A percentile compares a stretch with the other conserved stretches of the same genome.
phyloP scores from a whole-genome alignment of 139 green algal genomes.

The Picochlorum sp. region DNA sequence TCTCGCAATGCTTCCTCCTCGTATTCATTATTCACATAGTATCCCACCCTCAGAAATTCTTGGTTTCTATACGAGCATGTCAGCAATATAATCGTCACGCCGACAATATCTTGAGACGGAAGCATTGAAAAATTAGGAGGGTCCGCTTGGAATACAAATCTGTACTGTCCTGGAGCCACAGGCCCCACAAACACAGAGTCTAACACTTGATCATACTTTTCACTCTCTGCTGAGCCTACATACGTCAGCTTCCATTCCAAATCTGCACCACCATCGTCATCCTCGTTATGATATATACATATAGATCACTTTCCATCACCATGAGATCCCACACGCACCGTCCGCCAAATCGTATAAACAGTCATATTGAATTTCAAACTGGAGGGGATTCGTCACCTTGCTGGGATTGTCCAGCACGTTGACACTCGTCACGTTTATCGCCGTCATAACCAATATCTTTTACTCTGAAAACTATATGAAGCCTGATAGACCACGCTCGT shows the following conservation, averaged over 20 bases:
- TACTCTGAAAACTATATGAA: not conserved
- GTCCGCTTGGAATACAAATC: conserved; percentile 84
- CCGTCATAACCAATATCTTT: conserved; percentile 59
- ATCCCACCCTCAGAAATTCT: conserved; percentile 86
- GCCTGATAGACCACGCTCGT: too few relatives aligned
- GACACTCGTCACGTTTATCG: conserved; percentile 76
- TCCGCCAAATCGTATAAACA: conserved; percentile 66
- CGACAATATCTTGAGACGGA: conserved; percentile 71
- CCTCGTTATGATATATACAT: not conserved
- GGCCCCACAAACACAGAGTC: conserved; percentile 89
- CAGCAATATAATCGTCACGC: conserved; percentile 90
- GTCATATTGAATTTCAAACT: conserved; percentile 96
- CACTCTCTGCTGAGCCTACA: conserved; percentile 86
- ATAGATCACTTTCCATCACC: not conserved
- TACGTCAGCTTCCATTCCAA: conserved; percentile 95
- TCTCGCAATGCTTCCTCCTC: conserved; percentile 73
- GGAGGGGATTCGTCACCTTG: conserved; percentile 64
- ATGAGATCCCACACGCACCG: conserved; percentile 34
- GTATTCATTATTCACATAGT: conserved; percentile 97
- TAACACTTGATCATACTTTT: conserved; percentile 89
- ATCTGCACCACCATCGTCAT: conserved; percentile 44
- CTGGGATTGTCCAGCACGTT: conserved; percentile 81
- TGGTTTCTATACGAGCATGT: conserved; percentile 83
- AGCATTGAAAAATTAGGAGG: conserved; percentile 74
- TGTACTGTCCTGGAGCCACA: conserved; percentile 76